Evolutionary conservation across 768 basidiomycete species (phyloP), one percentile per base, ranked within the genome.

Genomic region (Auriscalpium orientale): DNA sequence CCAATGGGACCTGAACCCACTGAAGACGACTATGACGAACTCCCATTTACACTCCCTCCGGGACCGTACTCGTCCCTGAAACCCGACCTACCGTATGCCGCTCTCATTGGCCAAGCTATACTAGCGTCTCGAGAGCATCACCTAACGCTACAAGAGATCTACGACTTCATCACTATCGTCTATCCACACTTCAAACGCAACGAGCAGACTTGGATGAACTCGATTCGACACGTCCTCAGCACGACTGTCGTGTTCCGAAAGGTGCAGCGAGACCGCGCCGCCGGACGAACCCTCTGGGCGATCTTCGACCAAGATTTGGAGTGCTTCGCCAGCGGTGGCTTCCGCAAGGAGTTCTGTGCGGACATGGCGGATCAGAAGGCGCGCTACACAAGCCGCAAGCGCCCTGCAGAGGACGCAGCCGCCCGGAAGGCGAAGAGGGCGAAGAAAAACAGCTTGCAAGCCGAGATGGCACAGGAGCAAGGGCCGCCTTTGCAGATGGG

Each of bases 201-300:
- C 20, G 94, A 98, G 64, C 82, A 87, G 4, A 95, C 93, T 7
- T 98, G 95, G 95, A 94, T 95, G 84, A 97, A 97, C 70, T 95
- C 92, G 54, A 92, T 98, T 57, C 82, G 95, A n/a, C 95, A 98
- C 70, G 94, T 95, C 49, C 79, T 98, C 22, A 93, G 90, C 60
- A 91, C 94, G 3, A 95, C 95, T 46, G 82, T 87, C 38, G 88
- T 87, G 64, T 98, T 97, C 70, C 83, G 91, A 59, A 97, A 95
- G 63, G 82, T 87, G 0, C 81, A 84, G 3, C 76, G 93, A 20
- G 85, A 90, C 56, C 81, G 87, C 12, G 78, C 83, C 22, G 79
- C 88, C 36, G 91, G 93, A 36, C 82, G 91, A 49, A 90, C 89
- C 21, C 79, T 87, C 36, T 95, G 93, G 93, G 88, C 88, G 2